These are phyloP conservation scores for Fonsecaea monophora DNA, from an alignment of 2,329 filamentous ascomycete species.

Conservation along the genomic window DNA sequence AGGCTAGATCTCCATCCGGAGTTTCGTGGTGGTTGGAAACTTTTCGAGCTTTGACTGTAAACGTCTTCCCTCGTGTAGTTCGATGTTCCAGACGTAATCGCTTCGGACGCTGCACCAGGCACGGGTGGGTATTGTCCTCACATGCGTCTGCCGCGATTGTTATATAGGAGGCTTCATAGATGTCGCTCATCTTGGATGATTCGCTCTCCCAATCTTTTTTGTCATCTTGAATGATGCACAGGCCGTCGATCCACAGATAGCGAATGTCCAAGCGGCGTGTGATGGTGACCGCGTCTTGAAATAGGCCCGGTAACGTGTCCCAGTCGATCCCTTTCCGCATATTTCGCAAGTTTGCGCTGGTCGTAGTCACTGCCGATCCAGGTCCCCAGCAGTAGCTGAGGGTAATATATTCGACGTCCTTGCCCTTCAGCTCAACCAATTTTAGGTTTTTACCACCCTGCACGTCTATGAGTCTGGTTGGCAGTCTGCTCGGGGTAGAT, in stretches of 20 bases:
- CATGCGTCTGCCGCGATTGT: neutral
- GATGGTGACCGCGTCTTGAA: constrained; percentile 42
- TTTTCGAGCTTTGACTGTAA: neutral
- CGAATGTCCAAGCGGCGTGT: constrained; percentile 37
- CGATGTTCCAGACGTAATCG: neutral
- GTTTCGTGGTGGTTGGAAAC: constrained; percentile 1
- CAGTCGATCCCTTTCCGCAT: neutral
- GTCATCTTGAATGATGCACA: constrained; percentile 45
- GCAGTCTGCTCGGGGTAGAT: neutral
- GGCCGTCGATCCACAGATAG: constrained; percentile 46
- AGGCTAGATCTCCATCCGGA: neutral
- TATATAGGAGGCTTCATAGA: constrained; percentile 19
- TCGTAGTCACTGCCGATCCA: constrained; percentile 4
- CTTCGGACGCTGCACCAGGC: neutral
- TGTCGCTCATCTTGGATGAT: constrained; percentile 32
- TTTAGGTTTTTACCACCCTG: neutral
- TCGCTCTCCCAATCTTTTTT: constrained; percentile 38
- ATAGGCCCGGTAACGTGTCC: constrained; percentile 26
- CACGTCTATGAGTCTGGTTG: neutral
- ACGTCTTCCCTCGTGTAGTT: neutral
- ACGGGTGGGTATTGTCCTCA: neutral
- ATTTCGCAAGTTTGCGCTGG: neutral
- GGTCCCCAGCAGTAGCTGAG: constrained; percentile 10
- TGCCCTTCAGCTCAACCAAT: neutral
- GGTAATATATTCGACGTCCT: neutral